phyloP scores from a whole-genome alignment of 306 rosid genomes.

The Inga oerstediana region DNA sequence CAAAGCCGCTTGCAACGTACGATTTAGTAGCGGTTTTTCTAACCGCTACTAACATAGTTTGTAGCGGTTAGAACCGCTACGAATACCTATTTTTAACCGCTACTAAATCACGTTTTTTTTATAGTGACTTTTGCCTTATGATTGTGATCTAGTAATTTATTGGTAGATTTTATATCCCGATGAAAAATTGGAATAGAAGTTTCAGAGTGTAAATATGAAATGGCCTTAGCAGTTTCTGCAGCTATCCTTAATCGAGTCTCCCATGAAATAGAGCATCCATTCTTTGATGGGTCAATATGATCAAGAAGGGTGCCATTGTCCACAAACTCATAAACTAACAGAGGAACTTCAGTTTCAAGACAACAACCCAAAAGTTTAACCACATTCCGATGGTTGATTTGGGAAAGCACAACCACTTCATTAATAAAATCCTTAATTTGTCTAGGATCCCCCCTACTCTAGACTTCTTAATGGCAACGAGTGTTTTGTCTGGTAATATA shows the following conservation, averaged over 20 bases:
- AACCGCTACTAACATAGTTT: too few relatives aligned
- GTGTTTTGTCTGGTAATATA: background rate
- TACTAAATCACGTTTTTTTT: too few relatives aligned
- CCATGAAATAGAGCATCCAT: conserved; percentile 23
- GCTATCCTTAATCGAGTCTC: conserved; percentile 42
- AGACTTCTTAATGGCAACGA: conserved; percentile 49
- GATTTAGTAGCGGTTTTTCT: too few relatives aligned
- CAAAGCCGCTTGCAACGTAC: too few relatives aligned
- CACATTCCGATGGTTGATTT: conserved; percentile 55
- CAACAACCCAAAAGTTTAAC: conserved; percentile 58
- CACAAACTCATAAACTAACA: conserved; percentile 53
- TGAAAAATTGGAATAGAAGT: conserved; percentile 51
- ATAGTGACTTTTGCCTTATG: conserved; percentile 48
- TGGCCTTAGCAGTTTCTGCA: conserved; percentile 30
- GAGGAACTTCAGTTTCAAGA: conserved; percentile 48
- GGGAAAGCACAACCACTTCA: conserved; percentile 48
- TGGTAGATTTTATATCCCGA: conserved; percentile 51
- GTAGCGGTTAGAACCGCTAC: too few relatives aligned
- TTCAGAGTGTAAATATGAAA: conserved; percentile 48
- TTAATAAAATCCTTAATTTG: conserved; percentile 51
- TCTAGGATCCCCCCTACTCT: conserved; percentile 31
- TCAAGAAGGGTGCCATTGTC: conserved; percentile 41
- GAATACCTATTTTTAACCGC: too few relatives aligned
- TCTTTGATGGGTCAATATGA: conserved; percentile 23
- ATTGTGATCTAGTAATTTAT: conserved; percentile 43